Conservation (phyloP, 1,284 basidiomycete genomes). For the Golubevia pallescens region DNA sequence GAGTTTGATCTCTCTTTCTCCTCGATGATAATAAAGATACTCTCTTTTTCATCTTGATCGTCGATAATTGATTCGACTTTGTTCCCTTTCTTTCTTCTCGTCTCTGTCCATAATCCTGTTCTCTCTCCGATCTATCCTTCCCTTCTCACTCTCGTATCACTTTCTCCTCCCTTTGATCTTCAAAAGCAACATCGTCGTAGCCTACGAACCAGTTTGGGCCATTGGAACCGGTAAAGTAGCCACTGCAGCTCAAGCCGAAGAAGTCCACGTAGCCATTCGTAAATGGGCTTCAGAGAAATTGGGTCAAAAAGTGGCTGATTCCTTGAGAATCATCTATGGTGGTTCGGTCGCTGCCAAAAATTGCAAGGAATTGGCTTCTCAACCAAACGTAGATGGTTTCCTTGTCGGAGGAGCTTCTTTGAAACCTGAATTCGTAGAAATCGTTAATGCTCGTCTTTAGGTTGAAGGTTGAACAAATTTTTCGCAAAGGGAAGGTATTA, state of each 20-base stretch:
- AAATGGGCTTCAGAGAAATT: constrained; percentile 75
- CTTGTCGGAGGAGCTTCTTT: constrained; percentile 96
- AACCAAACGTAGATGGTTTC: constrained; percentile 95
- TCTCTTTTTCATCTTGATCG: too few species aligned
- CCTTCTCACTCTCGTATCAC: not conserved
- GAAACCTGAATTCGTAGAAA: constrained; percentile 84
- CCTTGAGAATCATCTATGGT: constrained; percentile 90
- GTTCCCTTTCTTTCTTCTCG: too few species aligned
- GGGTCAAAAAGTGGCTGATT: constrained; percentile 75
- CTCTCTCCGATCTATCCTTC: too few species aligned
- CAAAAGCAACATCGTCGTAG: constrained; percentile 78
- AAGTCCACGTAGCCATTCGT: constrained; percentile 85
- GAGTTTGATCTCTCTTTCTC: not conserved
- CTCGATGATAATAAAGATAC: too few species aligned
- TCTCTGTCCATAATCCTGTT: too few species aligned
- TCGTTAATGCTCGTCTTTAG: too few species aligned
- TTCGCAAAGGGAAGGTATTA: too few species aligned
- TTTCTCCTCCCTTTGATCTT: not conserved
- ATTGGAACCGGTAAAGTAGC: constrained; percentile 98
- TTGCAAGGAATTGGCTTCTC: constrained; percentile 72
- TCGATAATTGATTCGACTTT: too few species aligned
- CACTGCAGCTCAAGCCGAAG: constrained; percentile 77
- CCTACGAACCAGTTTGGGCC: constrained; percentile 91
- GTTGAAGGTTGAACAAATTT: too few species aligned
- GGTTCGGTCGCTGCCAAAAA: constrained; percentile 89